These are phyloP conservation scores for Galerina marginata DNA, from an alignment of 768 basidiomycete genomes.

Conservation along the genomic window DNA sequence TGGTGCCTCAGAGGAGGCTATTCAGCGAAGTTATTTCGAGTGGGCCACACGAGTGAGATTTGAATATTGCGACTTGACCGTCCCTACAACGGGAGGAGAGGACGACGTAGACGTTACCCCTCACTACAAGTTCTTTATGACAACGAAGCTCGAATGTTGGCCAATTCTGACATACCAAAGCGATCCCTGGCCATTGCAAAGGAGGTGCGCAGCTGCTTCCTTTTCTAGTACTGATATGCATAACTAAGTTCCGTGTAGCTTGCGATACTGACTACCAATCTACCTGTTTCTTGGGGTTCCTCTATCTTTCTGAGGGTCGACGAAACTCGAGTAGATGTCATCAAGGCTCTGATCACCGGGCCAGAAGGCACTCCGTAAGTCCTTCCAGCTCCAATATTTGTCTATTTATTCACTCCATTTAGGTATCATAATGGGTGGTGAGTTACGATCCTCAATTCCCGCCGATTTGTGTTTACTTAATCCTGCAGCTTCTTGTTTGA, in stretches of 20 bases:
- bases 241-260: conserved; percentile 54
- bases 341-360: conserved; percentile 91
- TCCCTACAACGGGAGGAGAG: conserved; percentile 33
- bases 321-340: conserved; percentile 88
- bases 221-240: not conserved
- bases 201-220: conserved; percentile 58
- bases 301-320: conserved; percentile 94
- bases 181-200: conserved; percentile 94
- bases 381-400: not conserved
- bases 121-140: conserved; percentile 85
- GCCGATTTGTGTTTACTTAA: not conserved
- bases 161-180: conserved; percentile 87
- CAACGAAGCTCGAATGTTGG: conserved; percentile 83
- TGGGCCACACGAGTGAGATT: conserved; percentile 88
- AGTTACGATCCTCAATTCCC: conserved; percentile 47
- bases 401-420: conserved; percentile 5
- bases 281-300: conserved; percentile 95
- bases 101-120: conserved; percentile 57
- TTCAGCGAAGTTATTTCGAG: conserved; percentile 72
- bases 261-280: conserved; percentile 90
- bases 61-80: conserved; percentile 88
- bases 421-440: conserved; percentile 94
- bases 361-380: conserved; percentile 93
- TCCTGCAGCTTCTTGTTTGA: conserved; percentile 68
- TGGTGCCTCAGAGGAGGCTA: conserved; percentile 68